Evolutionary conservation across 768 basidiomycete genomes (phyloP), one percentile per base, ranked within the genome.

Genomic region (Artomyces pyxidatus): DNA sequence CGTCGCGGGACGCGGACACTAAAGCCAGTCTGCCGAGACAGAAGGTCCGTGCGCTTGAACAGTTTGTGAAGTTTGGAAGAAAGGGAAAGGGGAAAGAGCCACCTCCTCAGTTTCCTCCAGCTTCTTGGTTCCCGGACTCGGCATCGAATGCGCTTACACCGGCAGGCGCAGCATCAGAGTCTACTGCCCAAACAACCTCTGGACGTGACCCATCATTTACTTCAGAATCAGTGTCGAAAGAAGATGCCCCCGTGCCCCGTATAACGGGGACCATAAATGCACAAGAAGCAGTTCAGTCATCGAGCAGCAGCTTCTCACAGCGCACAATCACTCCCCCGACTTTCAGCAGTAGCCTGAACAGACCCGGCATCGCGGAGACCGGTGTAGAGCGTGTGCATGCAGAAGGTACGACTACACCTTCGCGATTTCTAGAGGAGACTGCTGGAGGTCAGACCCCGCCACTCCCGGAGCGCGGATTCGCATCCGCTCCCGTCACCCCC

Each of bases 1-100:
- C 45, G 8, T 38, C 45, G 12, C 53, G 45, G 41, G 26, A 11
- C 8, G 40, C 30, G 10, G 22, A 6, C 5, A 7, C 22, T 32
- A 53, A 48, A 14, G 32, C 39, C 9, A 42, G 37, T 9, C 51
- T 55, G 14, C 54, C 51, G 3, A 29, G 32, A n/a, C 42, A 52
- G 8, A 55, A 53, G 27, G 32, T 55, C 14, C 52, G 48, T 25
- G 54, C 54, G 14, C 11, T 55, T 14, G 54, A 55, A 37, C 30
- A 48, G 22, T 55, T 55, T 35, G 46, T 55, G 27, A 53, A 42
- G 32, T 55, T 55, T 10, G 54, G 54, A 26, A 48, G 54, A 51
- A 55, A 53, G 16, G 51, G 51, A 1, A 39, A 42, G 44, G 41
- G 14, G 27, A 43, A 26, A 14, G 42, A 37, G 11, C 38, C 35